Base-by-base conservation (phyloP, 78 protist genomes). In the Speleostelium caveatum region DNA sequence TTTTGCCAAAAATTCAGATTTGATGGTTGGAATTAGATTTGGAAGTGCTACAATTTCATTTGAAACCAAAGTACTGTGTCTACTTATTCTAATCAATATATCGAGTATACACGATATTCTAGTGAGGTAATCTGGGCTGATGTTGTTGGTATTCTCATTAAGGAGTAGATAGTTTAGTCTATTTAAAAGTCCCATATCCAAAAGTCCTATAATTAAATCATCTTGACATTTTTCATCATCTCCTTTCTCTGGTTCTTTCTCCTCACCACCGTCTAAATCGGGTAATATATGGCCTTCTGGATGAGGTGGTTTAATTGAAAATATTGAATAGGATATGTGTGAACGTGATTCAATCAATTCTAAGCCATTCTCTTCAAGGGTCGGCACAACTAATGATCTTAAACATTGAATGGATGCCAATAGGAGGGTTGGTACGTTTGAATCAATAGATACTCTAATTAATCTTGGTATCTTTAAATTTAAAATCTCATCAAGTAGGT, bases 281-380 rank as follows among this genome's bases (percentile, higher is more conserved):
- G 58, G 33, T 65, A 12, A 5, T 5, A 30, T 65, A 22, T 10
- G 28, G 28, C n/a, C n/a, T n/a, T n/a, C n/a, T n/a, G n/a, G n/a
- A n/a, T n/a, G n/a, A n/a, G n/a, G n/a, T 69, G 77, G 91, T 83
- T 83, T 83, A n/a, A 69, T 67, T 26, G 91, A 30, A 12, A 83
- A 24, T 28, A 66, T 53, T 42, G 67, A 77, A 8, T 38, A 28
- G 5, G 80, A 62, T 51, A 77, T 73, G 69, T 83, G 79, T 51
- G 61, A 41, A 22, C 72, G 33, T 12, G 60, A 69, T 59, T 83
- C 91, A 33, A 69, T 83, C 77, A 59, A 63, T 59, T 83, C 91
- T 22, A 32, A 69, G 17, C 36, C 73, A 28, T 68, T 61, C 72
- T 83, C 91, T 42, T 83, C 77, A 5, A 45, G 28, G 1, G 22